Conservation (phyloP, 208 protist genomes). For the Sergeia podlipaevii region DNA sequence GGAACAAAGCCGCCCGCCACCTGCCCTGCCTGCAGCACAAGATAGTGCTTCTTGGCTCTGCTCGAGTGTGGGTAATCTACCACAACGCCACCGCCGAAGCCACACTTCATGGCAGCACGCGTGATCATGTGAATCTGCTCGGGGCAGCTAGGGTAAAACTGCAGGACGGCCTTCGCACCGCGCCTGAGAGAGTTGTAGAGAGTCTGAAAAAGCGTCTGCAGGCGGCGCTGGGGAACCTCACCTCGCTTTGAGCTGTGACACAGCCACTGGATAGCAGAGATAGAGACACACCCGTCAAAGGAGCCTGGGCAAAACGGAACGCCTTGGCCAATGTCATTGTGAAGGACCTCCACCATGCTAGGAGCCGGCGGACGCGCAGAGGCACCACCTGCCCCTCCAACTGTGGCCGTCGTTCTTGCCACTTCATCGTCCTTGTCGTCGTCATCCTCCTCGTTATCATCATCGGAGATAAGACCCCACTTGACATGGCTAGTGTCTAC, state of each 20-base stretch:
- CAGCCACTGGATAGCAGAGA: constrained; percentile 99
- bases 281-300: constrained; percentile 98
- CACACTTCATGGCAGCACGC: constrained; percentile 94
- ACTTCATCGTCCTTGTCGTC: constrained; percentile 12
- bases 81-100: constrained; percentile 97
- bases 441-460: constrained; percentile 35
- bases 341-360: constrained; percentile 82
- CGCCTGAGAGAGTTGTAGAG: constrained; percentile 95
- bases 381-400: constrained; percentile 1
- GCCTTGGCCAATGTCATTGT: constrained; percentile 95
- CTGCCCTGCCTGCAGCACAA: constrained; percentile 90
- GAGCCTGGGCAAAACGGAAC: constrained; percentile 94
- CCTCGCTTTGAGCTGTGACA: constrained; percentile 95
- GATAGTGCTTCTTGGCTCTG: constrained; percentile 97
- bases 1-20: constrained; percentile 67
- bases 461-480: constrained; percentile 56
- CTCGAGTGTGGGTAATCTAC: constrained; percentile 98
- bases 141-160: constrained; percentile 97
- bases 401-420: constrained; percentile 11
- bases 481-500: constrained; percentile 60
- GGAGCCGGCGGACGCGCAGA: constrained; percentile 15
- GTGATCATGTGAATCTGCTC: constrained; percentile 97
- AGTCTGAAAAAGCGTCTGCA: constrained; percentile 95
- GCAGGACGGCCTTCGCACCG: constrained; percentile 93
- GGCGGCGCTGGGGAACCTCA: constrained; percentile 92